Percentiles rank a stretch among this genome's conserved stretches.
Conservation (phyloP, 495 filamentous ascomycete species). For the Durotheca rogersii region DNA sequence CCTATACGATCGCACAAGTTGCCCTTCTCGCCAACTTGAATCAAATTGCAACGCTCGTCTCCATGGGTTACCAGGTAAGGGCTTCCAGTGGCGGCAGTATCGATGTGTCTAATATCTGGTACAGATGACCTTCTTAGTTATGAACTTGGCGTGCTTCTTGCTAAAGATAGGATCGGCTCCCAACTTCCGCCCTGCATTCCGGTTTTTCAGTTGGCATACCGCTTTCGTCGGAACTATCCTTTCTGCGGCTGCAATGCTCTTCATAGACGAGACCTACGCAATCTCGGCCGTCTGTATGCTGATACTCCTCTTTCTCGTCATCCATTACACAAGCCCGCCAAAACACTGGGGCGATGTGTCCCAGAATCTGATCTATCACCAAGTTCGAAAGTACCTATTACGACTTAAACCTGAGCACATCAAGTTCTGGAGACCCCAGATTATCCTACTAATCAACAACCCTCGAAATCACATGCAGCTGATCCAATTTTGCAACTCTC, state of each 20-base stretch:
- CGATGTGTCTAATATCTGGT: constrained; percentile 2
- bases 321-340: constrained; percentile 81
- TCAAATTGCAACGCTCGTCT: constrained; percentile 82
- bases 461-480: constrained; percentile 74
- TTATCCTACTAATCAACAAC: constrained; percentile 81
- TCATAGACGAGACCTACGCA: constrained; percentile 83
- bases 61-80: constrained; percentile 83
- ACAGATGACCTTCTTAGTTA: constrained; percentile 70
- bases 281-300: constrained; percentile 71
- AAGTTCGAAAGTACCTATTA: constrained; percentile 85
- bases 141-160: constrained; percentile 83
- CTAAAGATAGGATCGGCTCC: constrained; percentile 91
- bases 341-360: constrained; percentile 91
- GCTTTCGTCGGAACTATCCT: constrained; percentile 71
- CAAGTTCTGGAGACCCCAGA: constrained; percentile 88
- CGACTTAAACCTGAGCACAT: constrained; percentile 83
- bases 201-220: constrained; percentile 85
- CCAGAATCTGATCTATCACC: constrained; percentile 87
- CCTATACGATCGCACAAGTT: constrained; percentile 72
- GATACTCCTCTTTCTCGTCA: constrained; percentile 74
- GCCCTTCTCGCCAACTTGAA: constrained; percentile 86
- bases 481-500: constrained; percentile 86
- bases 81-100: constrained; percentile 21
- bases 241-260: constrained; percentile 81
- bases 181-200: constrained; percentile 85